Conservation (phyloP, 139 green algal species). For the Penium margaritaceum region DNA sequence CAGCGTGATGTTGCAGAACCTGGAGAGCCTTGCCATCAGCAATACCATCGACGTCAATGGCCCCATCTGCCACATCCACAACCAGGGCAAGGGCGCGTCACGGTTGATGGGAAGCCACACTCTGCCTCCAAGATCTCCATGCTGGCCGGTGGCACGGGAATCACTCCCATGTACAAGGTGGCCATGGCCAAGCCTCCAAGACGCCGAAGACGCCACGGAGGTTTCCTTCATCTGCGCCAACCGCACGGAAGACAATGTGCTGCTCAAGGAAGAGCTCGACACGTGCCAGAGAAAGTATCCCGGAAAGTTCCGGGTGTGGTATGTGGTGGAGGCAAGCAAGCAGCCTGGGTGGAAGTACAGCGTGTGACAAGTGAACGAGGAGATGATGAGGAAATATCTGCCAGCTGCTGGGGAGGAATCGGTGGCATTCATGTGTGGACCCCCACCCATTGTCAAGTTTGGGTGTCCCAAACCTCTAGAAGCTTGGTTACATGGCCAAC, state of each 20-base stretch:
- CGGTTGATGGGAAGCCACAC: neutral
- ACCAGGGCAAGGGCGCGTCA: slow-evolving; percentile 49
- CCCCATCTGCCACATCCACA: slow-evolving; percentile 79
- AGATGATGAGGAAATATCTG: slow-evolving; percentile 68
- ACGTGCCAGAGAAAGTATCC: neutral
- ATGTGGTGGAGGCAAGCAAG: slow-evolving; percentile 46
- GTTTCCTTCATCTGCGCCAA: slow-evolving; percentile 86
- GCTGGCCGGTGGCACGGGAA: slow-evolving; percentile 85
- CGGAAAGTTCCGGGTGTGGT: slow-evolving; percentile 15
- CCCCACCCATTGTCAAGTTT: slow-evolving; percentile 79
- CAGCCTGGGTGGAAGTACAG: slow-evolving; percentile 59
- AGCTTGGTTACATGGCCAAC: slow-evolving; percentile 56
- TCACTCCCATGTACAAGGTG: slow-evolving; percentile 57
- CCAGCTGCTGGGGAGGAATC: slow-evolving; percentile 44
- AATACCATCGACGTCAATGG: slow-evolving; percentile 83
- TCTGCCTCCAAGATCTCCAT: slow-evolving; percentile 62
- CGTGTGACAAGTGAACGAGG: slow-evolving; percentile 67
- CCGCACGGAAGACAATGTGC: slow-evolving; percentile 76
- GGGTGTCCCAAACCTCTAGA: slow-evolving; percentile 75
- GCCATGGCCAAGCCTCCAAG: slow-evolving; percentile 60
- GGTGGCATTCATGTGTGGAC: slow-evolving; percentile 81
- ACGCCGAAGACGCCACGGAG: slow-evolving; percentile 69
- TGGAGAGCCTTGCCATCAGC: slow-evolving; percentile 68
- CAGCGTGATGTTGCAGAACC: slow-evolving; percentile 66
- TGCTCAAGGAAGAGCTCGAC: slow-evolving; percentile 81